phyloP scores from a whole-genome alignment of 1,139 yeast genomes.

The Spathaspora sp. region DNA sequence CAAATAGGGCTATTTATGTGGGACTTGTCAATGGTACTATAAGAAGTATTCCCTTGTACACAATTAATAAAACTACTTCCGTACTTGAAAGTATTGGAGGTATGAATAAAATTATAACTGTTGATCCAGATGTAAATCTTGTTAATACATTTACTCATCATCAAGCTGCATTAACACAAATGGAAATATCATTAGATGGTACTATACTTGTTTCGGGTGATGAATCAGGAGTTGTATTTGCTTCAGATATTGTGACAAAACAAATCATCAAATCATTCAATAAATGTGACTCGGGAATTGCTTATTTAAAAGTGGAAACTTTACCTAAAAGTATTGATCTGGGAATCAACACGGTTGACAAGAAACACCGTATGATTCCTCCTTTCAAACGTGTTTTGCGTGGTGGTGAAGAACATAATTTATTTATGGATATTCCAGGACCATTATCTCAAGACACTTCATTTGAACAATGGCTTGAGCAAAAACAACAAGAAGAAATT shows the following conservation, averaged over 20 bases:
- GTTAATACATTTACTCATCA: slow-evolving; percentile 60
- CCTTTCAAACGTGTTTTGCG: slow-evolving; percentile 59
- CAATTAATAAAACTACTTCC: slow-evolving; percentile 39
- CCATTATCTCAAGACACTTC: slow-evolving; percentile 11
- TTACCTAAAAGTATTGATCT: slow-evolving; percentile 14
- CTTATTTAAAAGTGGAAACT: slow-evolving; percentile 23
- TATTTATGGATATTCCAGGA: slow-evolving; percentile 46
- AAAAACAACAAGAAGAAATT: slow-evolving; percentile 51
- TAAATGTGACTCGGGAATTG: slow-evolving; percentile 45
- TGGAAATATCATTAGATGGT: slow-evolving; percentile 74
- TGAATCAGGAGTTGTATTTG: slow-evolving; percentile 60
- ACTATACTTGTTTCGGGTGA: slow-evolving; percentile 76
- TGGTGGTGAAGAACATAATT: slow-evolving; percentile 48
- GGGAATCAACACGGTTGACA: slow-evolving; percentile 23
- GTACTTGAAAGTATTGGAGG: slow-evolving; percentile 59
- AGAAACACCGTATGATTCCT: slow-evolving; percentile 48
- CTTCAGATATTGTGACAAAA: slow-evolving; percentile 72
- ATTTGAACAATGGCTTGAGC: slow-evolving; percentile 44
- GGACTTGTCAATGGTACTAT: slow-evolving; percentile 69
- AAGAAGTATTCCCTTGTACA: slow-evolving; percentile 57
- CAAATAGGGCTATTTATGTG: slow-evolving; percentile 70
- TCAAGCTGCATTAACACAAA: slow-evolving; percentile 44
- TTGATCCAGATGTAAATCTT: slow-evolving; percentile 51
- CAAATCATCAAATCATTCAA: slow-evolving; percentile 72
- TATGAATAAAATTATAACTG: slow-evolving; percentile 50